phyloP scores from a whole-genome alignment of 2,329 filamentous ascomycete species.

The Leptographium radiaticola region DNA sequence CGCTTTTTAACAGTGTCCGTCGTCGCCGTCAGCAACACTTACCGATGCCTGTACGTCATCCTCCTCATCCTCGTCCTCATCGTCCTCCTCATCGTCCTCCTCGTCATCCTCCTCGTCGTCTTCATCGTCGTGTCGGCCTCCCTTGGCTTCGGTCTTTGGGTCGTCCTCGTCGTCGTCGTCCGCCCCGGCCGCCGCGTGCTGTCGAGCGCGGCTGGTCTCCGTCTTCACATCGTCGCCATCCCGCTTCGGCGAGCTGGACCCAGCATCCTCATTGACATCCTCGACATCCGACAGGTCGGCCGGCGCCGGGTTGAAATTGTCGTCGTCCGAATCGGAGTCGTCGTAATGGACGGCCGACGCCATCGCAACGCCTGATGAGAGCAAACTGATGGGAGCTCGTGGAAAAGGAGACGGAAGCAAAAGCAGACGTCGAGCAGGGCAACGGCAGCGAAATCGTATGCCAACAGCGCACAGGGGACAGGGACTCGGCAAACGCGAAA shows the following conservation, averaged over 20 bases:
- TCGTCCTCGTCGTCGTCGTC: constrained; percentile 27
- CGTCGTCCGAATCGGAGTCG: constrained; percentile 65
- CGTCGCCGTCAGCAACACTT: neutral
- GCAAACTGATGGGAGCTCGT: neutral
- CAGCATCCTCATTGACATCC: constrained; percentile 22
- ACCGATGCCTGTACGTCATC: constrained; percentile 32
- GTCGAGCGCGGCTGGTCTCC: constrained; percentile 13
- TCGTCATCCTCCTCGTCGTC: constrained; percentile 20
- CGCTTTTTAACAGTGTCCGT: too few species aligned
- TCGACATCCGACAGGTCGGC: constrained; percentile 64
- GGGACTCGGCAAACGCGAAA: too few species aligned
- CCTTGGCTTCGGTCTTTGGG: constrained; percentile 15
- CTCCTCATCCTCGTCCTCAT: constrained; percentile 29
- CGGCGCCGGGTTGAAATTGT: constrained; percentile 77
- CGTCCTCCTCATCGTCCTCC: constrained; percentile 24
- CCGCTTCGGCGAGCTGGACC: constrained; percentile 9
- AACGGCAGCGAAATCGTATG: too few species aligned
- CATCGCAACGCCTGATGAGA: constrained; percentile 1
- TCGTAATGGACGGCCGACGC: constrained; percentile 11
- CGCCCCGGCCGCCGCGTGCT: constrained; percentile 14
- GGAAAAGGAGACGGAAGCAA: neutral
- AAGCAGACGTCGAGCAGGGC: neutral
- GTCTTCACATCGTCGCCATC: constrained; percentile 18
- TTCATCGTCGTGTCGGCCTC: neutral
- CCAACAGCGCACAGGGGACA: too few species aligned